These are phyloP conservation scores for Pseudonectria buxi DNA, from an alignment of 2,329 filamentous ascomycete species.

Conservation along the genomic window DNA sequence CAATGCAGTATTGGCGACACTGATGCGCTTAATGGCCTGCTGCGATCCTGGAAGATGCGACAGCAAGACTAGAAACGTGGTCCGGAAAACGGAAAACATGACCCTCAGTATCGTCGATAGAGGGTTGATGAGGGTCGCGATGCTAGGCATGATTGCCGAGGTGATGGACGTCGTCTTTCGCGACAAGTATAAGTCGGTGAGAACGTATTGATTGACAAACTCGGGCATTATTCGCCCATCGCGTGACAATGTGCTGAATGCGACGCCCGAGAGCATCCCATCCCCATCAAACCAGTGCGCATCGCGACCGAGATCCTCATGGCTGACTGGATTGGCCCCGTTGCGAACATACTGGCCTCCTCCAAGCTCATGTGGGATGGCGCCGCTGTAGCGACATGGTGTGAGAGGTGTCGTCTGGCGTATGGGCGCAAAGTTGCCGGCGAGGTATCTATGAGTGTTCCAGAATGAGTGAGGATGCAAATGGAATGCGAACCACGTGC, in stretches of 20 bases:
- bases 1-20: constrained; percentile 62
- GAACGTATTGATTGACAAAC: constrained; percentile 63
- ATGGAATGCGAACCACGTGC: no score
- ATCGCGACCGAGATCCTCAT: constrained; percentile 53
- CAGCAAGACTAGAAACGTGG: constrained; percentile 34
- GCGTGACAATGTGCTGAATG: constrained; percentile 40
- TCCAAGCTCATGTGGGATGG: constrained; percentile 56
- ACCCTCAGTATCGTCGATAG: constrained; percentile 16
- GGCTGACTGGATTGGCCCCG: constrained; percentile 60
- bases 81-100: constrained; percentile 2
- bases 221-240: constrained; percentile 43
- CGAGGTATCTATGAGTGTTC: constrained; percentile 46
- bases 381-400: constrained; percentile 49
- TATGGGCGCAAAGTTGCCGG: constrained; percentile 65
- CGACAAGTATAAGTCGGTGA: constrained; percentile 59
- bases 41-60: constrained; percentile 26
- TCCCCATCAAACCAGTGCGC: constrained; percentile 72
- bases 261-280: constrained; percentile 65
- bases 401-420: constrained; percentile 48
- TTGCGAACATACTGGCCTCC: constrained; percentile 69
- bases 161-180: constrained; percentile 38
- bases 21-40: constrained; percentile 57
- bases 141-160: constrained; percentile 58
- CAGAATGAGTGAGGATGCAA: neutral
- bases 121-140: constrained; percentile 58